phyloP scores from a whole-genome alignment of 1,139 yeast species.

The Zygosaccharomyces sapae region DNA sequence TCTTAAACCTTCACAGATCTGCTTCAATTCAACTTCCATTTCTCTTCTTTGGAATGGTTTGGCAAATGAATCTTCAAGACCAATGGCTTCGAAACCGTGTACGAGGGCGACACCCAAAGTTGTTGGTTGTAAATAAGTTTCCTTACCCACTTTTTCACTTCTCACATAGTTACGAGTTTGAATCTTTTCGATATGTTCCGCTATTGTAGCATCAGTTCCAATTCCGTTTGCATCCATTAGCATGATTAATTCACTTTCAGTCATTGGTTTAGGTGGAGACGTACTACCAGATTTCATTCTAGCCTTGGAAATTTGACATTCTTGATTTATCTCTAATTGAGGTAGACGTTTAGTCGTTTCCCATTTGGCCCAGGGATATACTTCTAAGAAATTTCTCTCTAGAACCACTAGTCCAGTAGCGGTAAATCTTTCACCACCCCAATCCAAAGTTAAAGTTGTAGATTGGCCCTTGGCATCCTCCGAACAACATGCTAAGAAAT shows the following conservation, averaged over 20 bases:
- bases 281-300: slow-evolving; percentile 72
- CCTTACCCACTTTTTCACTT: slow-evolving; percentile 42
- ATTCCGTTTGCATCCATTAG: slow-evolving; percentile 97
- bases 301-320: slow-evolving; percentile 49
- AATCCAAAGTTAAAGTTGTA: slow-evolving; percentile 58
- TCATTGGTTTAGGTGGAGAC: slow-evolving; percentile 72
- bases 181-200: slow-evolving; percentile 90
- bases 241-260: slow-evolving; percentile 88
- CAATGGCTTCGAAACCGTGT: slow-evolving; percentile 80
- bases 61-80: slow-evolving; percentile 70
- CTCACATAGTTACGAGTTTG: slow-evolving; percentile 60
- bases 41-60: slow-evolving; percentile 83
- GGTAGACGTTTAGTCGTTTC: slow-evolving; percentile 66
- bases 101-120: slow-evolving; percentile 81
- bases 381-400: slow-evolving; percentile 72
- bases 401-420: slow-evolving; percentile 69
- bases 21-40: slow-evolving; percentile 64
- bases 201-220: slow-evolving; percentile 99
- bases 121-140: slow-evolving; percentile 63
- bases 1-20: slow-evolving; percentile 62
- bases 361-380: slow-evolving; percentile 81
- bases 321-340: slow-evolving; percentile 52
- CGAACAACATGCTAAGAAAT: slow-evolving; percentile 90
- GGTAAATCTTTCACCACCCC: slow-evolving; percentile 73
- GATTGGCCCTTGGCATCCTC: slow-evolving; percentile 79